Evolutionary conservation across 352 stramenopile genomes (phyloP).

Genomic region (Pythium oligandrum): DNA sequence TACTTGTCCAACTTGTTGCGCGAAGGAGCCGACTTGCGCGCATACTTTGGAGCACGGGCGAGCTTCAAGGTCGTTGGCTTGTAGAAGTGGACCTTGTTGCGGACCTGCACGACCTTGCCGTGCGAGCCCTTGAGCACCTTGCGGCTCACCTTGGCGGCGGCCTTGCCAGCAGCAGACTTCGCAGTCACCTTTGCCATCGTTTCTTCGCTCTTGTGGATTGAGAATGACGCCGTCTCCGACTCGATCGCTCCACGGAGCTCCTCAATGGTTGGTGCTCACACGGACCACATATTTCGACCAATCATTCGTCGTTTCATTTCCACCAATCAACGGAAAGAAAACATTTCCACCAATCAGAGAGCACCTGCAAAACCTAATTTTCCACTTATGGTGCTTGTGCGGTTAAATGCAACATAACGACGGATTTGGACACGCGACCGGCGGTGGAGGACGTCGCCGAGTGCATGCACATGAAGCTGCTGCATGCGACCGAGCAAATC

Average conservation of each 20-base stretch:
- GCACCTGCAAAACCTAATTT: no score
- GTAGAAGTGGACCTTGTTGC: constrained; percentile 99
- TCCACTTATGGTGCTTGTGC: no score
- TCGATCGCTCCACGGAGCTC: constrained; percentile 1
- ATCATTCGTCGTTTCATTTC: constrained; percentile 11
- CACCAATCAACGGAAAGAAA: constrained; percentile 9
- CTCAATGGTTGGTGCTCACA: constrained; percentile 10
- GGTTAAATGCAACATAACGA: no score
- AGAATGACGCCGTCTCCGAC: constrained; percentile 10
- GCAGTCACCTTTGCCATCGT: constrained; percentile 75
- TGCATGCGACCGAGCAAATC: no score
- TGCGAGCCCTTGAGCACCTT: constrained; percentile 95
- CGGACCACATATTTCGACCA: constrained; percentile 12
- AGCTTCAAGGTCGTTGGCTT: constrained; percentile 97
- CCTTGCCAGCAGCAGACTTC: constrained; percentile 87
- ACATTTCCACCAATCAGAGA: no score
- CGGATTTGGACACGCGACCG: no score
- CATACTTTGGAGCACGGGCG: constrained; percentile 94
- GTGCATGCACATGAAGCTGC: no score
- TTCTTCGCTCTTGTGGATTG: constrained; percentile 52
- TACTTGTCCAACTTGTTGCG: constrained; percentile 98
- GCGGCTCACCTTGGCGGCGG: constrained; percentile 91
- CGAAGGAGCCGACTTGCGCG: constrained; percentile 89
- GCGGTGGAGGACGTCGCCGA: no score
- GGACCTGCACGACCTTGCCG: constrained; percentile 98